These are phyloP conservation scores for Aspergillus affinis DNA, from an alignment of 495 filamentous ascomycete species.

Conservation along the genomic window DNA sequence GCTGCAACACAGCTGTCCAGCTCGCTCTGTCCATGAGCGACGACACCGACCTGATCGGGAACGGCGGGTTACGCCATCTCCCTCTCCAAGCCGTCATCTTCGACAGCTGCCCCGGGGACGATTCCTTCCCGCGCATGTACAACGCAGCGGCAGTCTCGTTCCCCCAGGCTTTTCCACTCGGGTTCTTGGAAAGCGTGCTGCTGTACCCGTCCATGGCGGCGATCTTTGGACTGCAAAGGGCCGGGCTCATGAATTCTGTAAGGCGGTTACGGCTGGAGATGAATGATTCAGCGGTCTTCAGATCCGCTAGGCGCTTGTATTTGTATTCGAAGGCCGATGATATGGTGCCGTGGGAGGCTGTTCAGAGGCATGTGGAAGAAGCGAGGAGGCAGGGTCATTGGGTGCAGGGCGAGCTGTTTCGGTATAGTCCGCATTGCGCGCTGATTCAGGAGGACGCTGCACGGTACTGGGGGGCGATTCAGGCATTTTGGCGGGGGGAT, in stretches of 20 bases:
- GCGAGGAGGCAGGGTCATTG: conserved; percentile 30
- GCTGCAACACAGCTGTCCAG: conserved; percentile 26
- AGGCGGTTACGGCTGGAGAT: conserved; percentile 25
- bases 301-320: conserved; percentile 26
- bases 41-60: conserved; percentile 5
- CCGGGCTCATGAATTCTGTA: conserved; percentile 23
- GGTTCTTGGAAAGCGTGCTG: conserved; percentile 18
- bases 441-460: conserved; percentile 27
- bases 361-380: conserved; percentile 31
- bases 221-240: conserved; percentile 20
- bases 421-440: conserved; percentile 34
- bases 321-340: conserved; percentile 38
- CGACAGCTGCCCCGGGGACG: conserved; percentile 34
- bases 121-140: conserved; percentile 24
- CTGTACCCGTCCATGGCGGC: conserved; percentile 26
- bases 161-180: conserved; percentile 10
- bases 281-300: conserved; percentile 26
- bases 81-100: conserved; percentile 25
- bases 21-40: conserved; percentile 26
- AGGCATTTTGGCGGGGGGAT: conserved; percentile 18
- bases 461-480: conserved; percentile 28
- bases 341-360: conserved; percentile 35
- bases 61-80: conserved; percentile 6
- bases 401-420: conserved; percentile 27
- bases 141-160: conserved; percentile 24